A percentile compares a stretch with the other conserved stretches of the same genome.
phyloP scores from a whole-genome alignment of 176 grass and related monocot species.

The Aechmea fasciata region DNA sequence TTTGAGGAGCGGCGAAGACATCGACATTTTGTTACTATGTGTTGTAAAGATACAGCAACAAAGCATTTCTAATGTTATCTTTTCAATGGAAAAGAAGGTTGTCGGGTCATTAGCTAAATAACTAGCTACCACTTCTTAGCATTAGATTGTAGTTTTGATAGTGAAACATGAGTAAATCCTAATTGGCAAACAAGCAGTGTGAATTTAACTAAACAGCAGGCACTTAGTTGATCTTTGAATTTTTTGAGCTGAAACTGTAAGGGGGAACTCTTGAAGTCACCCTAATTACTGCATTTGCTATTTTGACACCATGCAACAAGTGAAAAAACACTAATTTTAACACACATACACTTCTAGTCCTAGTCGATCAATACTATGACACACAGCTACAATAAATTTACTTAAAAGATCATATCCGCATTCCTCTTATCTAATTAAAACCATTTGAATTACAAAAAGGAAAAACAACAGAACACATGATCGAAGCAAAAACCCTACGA shows the following conservation, averaged over 20 bases:
- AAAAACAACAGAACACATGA: not conserved
- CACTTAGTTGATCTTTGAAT: not conserved
- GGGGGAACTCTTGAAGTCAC: not conserved
- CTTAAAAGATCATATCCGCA: not conserved
- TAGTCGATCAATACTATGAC: not conserved
- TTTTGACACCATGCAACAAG: not conserved
- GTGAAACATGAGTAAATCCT: no score
- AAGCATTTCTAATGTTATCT: no score
- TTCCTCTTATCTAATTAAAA: not conserved
- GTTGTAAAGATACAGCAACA: not conserved
- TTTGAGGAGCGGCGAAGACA: not conserved
- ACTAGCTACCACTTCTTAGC: no score
- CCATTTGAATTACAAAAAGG: not conserved
- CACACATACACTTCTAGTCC: not conserved
- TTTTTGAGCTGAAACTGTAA: not conserved
- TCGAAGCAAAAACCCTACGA: not conserved
- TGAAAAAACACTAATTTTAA: no score
- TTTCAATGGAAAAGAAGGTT: no score
- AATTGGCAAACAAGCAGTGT: no score
- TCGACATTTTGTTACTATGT: not conserved
- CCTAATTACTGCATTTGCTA: not conserved
- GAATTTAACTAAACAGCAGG: no score
- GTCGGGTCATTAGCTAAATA: no score
- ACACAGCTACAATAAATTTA: not conserved
- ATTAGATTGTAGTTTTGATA: no score